Evolutionary conservation across 1,284 basidiomycete genomes (phyloP), one percentile per base, ranked within the genome.

Genomic region (Papiliotrema laurentii): DNA sequence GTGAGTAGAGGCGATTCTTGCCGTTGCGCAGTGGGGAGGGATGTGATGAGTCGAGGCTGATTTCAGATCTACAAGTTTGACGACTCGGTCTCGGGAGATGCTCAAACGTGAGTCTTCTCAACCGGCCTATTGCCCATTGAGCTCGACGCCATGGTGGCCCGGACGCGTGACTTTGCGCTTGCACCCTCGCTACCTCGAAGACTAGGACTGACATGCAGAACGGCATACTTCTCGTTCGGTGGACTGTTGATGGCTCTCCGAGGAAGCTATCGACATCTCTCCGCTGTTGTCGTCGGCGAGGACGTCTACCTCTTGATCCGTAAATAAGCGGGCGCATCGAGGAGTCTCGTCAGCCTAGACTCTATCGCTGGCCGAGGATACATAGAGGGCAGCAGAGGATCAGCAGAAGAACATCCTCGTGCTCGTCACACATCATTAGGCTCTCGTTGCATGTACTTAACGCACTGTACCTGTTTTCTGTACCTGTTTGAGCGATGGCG

Each of bases 201-300:
- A 6, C 4, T 6, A 5, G 4, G 14, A 31, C 38, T 37, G 26
- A 47, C 18, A 38, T 28, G 51, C 59, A 93, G 89, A 45, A 97
- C 93, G 26, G 93, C 87, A 27, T 98, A 97, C 69, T 86, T 86
- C 41, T 97, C 91, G 4, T 98, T 96, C 59, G 94, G 94, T 38
- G 94, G 94, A n/a, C 79, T 98, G 25, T 79, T 98, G 42, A 87
- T 98, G 85, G 92, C 94, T 2, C 76, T 98, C 50, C 87, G 90
- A 39, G 94, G 94, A 5, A 89, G 85, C 36, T 94, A 86, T 76
- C 83, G 96, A 54, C 92, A 97, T 77, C 82, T 97, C 80, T 86
- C 89, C 43, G 85, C 83, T 66, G 84, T 98, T 53, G 89, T 94
- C 18, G 83, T 97, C 24, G 92, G 93, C 24, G 89, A 94, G 66